Evolutionary conservation across 2,329 filamentous ascomycete species (phyloP).

Genomic region (Paecilomyces formosus): DNA sequence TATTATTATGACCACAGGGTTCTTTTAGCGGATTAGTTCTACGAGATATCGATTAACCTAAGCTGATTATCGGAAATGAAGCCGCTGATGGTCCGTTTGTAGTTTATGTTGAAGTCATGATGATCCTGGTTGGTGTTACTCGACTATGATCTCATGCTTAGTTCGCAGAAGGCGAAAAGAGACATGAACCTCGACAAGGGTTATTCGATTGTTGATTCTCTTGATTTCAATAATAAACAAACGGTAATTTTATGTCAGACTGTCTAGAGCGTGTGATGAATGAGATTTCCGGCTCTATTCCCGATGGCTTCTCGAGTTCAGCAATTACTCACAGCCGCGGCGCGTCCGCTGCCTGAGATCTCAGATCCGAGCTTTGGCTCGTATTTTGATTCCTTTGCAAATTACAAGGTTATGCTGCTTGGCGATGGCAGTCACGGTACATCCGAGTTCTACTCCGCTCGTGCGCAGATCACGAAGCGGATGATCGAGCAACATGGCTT

Average conservation of each 20-base stretch:
- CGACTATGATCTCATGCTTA: slow-evolving; percentile 13
- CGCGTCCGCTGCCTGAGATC: slow-evolving; percentile 30
- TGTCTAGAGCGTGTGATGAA: background rate
- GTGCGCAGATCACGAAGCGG: slow-evolving; percentile 45
- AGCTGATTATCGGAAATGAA: background rate
- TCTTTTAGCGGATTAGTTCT: background rate
- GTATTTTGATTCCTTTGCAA: slow-evolving; percentile 34
- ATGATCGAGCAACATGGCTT: slow-evolving; percentile 45
- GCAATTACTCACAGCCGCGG: slow-evolving; percentile 25
- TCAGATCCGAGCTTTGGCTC: slow-evolving; percentile 29
- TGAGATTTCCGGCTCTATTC: slow-evolving; percentile 1
- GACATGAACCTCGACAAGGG: background rate
- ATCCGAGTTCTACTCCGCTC: slow-evolving; percentile 48
- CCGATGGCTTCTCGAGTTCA: slow-evolving; percentile 19
- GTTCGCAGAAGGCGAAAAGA: background rate
- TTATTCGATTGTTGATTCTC: background rate
- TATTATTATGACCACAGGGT: background rate
- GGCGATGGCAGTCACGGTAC: slow-evolving; percentile 47
- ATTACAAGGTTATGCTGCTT: slow-evolving; percentile 36
- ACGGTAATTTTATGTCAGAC: background rate
- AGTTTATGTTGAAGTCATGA: slow-evolving; percentile 21
- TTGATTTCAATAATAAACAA: background rate
- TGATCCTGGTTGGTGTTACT: slow-evolving; percentile 14
- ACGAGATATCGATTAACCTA: background rate
- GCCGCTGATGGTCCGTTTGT: background rate